These are phyloP conservation scores for Xanthoceras sorbifolium DNA, from an alignment of 345 rosid species.

Conservation along the genomic window DNA sequence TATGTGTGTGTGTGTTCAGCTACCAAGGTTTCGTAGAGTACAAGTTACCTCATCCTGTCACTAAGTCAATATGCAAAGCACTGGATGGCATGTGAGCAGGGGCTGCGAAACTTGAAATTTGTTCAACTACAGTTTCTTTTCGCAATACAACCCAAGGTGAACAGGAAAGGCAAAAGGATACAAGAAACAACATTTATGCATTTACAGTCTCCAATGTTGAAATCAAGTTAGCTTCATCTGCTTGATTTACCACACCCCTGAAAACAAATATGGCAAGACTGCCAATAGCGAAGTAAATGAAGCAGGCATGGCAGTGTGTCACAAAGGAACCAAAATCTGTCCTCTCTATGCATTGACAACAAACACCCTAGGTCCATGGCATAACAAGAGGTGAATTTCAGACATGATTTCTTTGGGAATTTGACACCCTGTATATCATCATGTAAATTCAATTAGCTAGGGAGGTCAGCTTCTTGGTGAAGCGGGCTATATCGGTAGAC, in stretches of 20 bases:
- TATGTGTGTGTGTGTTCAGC: too few relatives aligned
- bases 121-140: conserved; percentile 15
- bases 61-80: background rate
- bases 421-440: background rate
- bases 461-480: conserved; percentile 31
- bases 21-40: background rate
- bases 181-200: background rate
- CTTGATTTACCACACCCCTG: conserved; percentile 26
- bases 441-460: background rate
- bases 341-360: conserved; percentile 35
- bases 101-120: background rate
- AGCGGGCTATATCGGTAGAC: conserved; percentile 34
- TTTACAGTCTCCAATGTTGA: conserved; percentile 16
- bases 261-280: conserved; percentile 30
- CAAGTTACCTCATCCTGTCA: background rate
- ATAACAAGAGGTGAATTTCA: background rate
- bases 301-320: conserved; percentile 39
- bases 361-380: background rate
- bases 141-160: conserved; percentile 2
- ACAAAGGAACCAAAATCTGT: conserved; percentile 35
- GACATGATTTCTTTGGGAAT: background rate
- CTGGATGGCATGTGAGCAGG: background rate
- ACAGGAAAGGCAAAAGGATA: conserved; percentile 20
- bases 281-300: conserved; percentile 31
- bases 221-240: conserved; percentile 13